phyloP scores from a whole-genome alignment of 2,329 filamentous ascomycete species.

The Cryphonectria japonica region DNA sequence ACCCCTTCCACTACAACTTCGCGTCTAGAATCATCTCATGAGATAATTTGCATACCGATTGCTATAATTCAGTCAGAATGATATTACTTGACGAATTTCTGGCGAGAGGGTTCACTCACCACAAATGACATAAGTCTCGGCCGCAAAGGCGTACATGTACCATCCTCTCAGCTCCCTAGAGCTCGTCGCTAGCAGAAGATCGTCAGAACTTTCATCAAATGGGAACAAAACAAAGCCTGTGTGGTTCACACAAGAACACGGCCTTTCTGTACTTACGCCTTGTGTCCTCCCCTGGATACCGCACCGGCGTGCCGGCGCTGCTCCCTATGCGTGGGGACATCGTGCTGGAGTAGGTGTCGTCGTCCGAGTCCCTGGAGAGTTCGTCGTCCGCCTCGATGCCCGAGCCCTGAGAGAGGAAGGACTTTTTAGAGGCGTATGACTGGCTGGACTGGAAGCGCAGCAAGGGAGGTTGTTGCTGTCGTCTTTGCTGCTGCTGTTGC shows the following conservation, averaged over 20 bases:
- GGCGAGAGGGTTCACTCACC: constrained; percentile 57
- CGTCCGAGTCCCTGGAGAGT: constrained; percentile 42
- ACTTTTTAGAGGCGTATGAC: constrained; percentile 58
- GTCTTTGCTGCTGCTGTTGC: not conserved
- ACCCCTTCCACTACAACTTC: not conserved
- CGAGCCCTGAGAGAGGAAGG: constrained; percentile 62
- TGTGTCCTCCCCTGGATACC: constrained; percentile 83
- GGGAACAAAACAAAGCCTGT: too few relatives aligned
- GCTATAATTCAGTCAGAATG: constrained; percentile 30
- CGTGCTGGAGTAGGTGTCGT: constrained; percentile 18
- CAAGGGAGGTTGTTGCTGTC: constrained; percentile 32
- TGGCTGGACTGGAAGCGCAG: constrained; percentile 53
- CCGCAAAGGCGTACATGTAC: constrained; percentile 96
- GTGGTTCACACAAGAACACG: too few relatives aligned
- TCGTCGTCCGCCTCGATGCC: constrained; percentile 74
- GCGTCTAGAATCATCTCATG: not conserved
- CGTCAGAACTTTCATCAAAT: too few relatives aligned
- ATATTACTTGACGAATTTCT: not conserved
- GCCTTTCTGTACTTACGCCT: constrained; percentile 47
- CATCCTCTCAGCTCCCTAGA: constrained; percentile 86
- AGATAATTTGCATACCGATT: constrained; percentile 35
- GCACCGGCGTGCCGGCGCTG: constrained; percentile 44
- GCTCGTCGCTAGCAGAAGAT: constrained; percentile 62
- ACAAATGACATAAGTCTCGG: constrained; percentile 95
- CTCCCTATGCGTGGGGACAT: constrained; percentile 20